Evolutionary conservation across 345 rosid genomes (phyloP), one percentile per base, ranked within the genome.

Genomic region (Dipteronia dyeriana): DNA sequence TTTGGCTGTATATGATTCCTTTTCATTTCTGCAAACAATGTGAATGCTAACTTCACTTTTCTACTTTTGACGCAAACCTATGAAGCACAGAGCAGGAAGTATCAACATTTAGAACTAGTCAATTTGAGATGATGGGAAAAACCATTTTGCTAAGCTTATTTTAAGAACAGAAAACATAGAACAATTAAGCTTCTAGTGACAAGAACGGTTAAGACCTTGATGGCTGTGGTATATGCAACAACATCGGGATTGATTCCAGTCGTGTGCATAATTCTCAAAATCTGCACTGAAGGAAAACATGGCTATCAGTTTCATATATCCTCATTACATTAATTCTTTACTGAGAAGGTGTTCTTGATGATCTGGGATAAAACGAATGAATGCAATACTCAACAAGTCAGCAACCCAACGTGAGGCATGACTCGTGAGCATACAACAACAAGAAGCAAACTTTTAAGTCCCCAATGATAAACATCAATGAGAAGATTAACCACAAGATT

Each of bases 221-320:
- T 93, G 34, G 94, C 94, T 70, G 96, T 91, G 75, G 98, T 93
- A 88, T 93, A 93, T 14, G 98, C 88, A 85, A 95, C 79, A 68
- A 91, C 97, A 86, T 95, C 99, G 66, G 98, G 99, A 81, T 86
- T 86, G 77, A 88, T 81, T 80, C 91, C 92, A 79, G 82, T 88
- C 60, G 64, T 66, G 76, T 79, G 88, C 99, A 95, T 95, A 66
- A 73, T 84, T 86, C 87, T 91, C 90, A 95, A 81, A 81, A 89
- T 92, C 99, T 95, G 99, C 87, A 80, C 79, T 79, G 85, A 79
- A 79, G 29, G 41, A 51, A 77, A 78, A 69, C 81, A 66, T 31
- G 22, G 39, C 74, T 74, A 77, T 80, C 56, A 86, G 86, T 77
- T 74, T 81, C 49, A 78, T 74, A 45, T 60, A 45, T 70, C 51